A percentile compares a stretch with the other conserved stretches of the same genome.
These are phyloP conservation scores for Naematelia encephala DNA, from an alignment of 768 basidiomycete genomes.

Conservation along the genomic window DNA sequence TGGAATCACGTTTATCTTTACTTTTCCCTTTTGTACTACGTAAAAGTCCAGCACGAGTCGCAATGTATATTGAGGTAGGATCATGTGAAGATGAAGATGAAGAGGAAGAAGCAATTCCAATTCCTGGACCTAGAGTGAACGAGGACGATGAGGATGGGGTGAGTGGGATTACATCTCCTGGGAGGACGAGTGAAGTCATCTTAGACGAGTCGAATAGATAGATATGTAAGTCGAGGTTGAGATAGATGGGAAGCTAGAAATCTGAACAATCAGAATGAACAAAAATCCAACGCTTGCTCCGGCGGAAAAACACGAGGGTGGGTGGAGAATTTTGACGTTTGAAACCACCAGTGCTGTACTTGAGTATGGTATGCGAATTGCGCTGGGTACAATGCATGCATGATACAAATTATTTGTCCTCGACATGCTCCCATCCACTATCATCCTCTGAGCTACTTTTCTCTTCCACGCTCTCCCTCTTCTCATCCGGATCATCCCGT, in stretches of 20 bases:
- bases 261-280: too few relatives aligned
- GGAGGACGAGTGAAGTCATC: constrained; percentile 60
- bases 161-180: constrained; percentile 68
- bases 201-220: neutral
- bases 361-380: too few relatives aligned
- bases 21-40: constrained; percentile 28
- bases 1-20: constrained; percentile 58
- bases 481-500: neutral
- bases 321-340: too few relatives aligned
- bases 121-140: constrained; percentile 78
- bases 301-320: neutral
- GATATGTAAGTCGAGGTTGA: too few relatives aligned
- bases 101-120: constrained; percentile 56
- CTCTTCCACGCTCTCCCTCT: neutral
- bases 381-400: too few relatives aligned
- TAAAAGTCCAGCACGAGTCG: constrained; percentile 36
- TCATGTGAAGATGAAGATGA: constrained; percentile 26
- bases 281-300: neutral
- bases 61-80: constrained; percentile 41
- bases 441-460: neutral
- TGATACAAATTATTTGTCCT: neutral
- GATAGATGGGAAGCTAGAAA: too few relatives aligned
- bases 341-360: too few relatives aligned
- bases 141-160: constrained; percentile 50
- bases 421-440: neutral